Evolutionary conservation across 2,329 filamentous ascomycete genomes (phyloP).

Genomic region (Emydomyces testavorans): DNA sequence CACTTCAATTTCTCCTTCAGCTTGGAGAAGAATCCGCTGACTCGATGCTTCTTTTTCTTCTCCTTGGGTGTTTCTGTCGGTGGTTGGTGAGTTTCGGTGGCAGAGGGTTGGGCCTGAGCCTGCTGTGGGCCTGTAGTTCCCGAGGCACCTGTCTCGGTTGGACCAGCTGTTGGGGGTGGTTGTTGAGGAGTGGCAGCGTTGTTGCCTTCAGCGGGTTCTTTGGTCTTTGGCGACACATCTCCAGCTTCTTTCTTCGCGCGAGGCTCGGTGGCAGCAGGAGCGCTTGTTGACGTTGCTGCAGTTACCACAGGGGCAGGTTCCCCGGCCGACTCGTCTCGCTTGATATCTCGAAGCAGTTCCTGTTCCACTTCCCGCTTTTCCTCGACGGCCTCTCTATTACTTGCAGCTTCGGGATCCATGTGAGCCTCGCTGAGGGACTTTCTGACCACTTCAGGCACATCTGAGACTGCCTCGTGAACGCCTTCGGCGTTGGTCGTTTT

Average conservation of each 20-base stretch:
- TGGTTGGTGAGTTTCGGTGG: slow-evolving; percentile 14
- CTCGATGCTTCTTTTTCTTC: slow-evolving; percentile 56
- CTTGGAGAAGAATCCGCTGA: slow-evolving; percentile 50
- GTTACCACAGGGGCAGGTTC: slow-evolving; percentile 29
- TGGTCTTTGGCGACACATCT: slow-evolving; percentile 18
- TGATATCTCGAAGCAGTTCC: slow-evolving; percentile 51
- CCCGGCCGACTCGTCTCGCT: slow-evolving; percentile 28
- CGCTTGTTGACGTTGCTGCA: slow-evolving; percentile 30
- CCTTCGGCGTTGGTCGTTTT: slow-evolving; percentile 32
- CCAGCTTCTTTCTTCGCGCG: slow-evolving; percentile 13
- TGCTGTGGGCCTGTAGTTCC: slow-evolving; percentile 12
- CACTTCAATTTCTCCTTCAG: slow-evolving; percentile 45
- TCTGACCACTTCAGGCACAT: slow-evolving; percentile 35
- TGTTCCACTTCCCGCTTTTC: slow-evolving; percentile 66
- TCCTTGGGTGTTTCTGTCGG: slow-evolving; percentile 29
- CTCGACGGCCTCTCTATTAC: slow-evolving; percentile 54
- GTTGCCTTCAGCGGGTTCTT: slow-evolving; percentile 20
- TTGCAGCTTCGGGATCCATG: slow-evolving; percentile 57
- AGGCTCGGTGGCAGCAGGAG: slow-evolving; percentile 24
- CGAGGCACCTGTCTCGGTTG: slow-evolving; percentile 17
- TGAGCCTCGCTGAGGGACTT: slow-evolving; percentile 41
- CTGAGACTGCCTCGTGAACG: slow-evolving; percentile 30
- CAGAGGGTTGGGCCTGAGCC: slow-evolving; percentile 16
- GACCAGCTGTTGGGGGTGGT: slow-evolving; percentile 1
- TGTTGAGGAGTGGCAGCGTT: slow-evolving; percentile 15